Evolutionary conservation across 768 basidiomycete species (phyloP).

Genomic region (Amyloporia xantha): DNA sequence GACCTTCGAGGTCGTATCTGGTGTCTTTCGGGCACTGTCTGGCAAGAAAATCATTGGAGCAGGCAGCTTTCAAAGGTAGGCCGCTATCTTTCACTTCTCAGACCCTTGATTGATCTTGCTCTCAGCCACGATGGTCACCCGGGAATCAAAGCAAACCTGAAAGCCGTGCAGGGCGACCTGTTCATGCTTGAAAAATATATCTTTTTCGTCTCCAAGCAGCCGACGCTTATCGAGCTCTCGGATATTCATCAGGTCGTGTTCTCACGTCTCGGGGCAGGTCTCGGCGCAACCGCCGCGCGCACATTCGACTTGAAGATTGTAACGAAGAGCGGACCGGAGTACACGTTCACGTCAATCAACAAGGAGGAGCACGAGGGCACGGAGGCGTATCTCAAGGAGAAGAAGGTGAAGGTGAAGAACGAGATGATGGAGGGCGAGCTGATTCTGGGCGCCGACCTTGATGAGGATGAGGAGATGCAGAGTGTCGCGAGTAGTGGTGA

Average conservation of each 20-base stretch:
- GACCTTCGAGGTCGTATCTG: constrained; percentile 91
- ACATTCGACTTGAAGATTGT: constrained; percentile 93
- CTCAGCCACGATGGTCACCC: constrained; percentile 80
- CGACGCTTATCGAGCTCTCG: constrained; percentile 80
- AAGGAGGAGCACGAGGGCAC: constrained; percentile 92
- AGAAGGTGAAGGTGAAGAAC: constrained; percentile 92
- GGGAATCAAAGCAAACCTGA: constrained; percentile 96
- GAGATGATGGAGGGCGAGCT: constrained; percentile 89
- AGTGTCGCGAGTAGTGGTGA: constrained; percentile 70
- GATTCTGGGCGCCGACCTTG: constrained; percentile 62
- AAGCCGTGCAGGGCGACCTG: constrained; percentile 93
- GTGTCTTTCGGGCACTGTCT: constrained; percentile 86
- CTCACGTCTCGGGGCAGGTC: constrained; percentile 85
- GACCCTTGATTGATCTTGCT: neutral
- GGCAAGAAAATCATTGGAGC: constrained; percentile 89
- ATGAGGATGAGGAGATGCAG: constrained; percentile 77
- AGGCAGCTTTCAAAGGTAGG: constrained; percentile 78
- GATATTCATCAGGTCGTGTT: constrained; percentile 90
- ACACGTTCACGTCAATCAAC: constrained; percentile 88
- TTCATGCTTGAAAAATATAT: constrained; percentile 98
- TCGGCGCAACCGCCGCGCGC: constrained; percentile 75
- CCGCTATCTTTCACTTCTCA: neutral
- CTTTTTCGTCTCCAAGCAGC: constrained; percentile 96
- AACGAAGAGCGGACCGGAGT: constrained; percentile 76
- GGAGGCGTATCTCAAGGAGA: constrained; percentile 78